Base-by-base conservation (phyloP, 1,284 basidiomycete species). In the Bjerkandera adusta region DNA sequence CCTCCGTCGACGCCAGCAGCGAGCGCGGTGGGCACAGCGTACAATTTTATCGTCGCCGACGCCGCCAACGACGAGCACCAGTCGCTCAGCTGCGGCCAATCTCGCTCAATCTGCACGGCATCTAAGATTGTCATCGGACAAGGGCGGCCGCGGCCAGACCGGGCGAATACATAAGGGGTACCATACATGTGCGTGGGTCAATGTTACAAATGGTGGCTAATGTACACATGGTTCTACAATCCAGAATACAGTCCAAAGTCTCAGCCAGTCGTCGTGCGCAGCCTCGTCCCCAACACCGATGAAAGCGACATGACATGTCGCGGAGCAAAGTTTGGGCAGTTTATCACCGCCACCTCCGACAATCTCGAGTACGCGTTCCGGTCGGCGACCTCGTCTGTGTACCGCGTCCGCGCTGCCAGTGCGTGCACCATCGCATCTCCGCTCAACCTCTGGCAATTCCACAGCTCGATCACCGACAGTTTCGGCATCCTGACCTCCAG, bases 401-500 rank as follows among this genome's bases (percentile, higher is more conserved):
- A 71, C n/a, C 50, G 52, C 5, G 75, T 70, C 7, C 85, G 77
- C 34, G 68, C 61, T 21, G 65, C 54, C 45, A 88, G 55, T 5
- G 74, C 72, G 8, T 71, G 69, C 12, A 84, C 73, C 36, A 88
- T 60, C 0, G 73, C 76, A 16, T 72, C 68, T 2, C 85, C 85
- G 1, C 73, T 70, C 43, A 88, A 60, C 48, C 78, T 69, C 52
- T 84, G 81, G 57, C 85, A 87, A 49, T 79, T 78, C 52, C 71
- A 71, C 47, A 88, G 59, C 47, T 71, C 72, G 45, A 87, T 59
- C 29, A 64, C 68, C 29, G 64, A 61, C 42, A 88, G 67, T 42
- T 61, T 67, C 21, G 83, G 84, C 25, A 87, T 62, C 18, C 80
- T 69, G 43, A 83, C 56, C 10, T 48, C 53, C 43, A 55, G 52